phyloP scores from a whole-genome alignment of 805 yeast genomes.

The Wickerhamomyces mucosus region DNA sequence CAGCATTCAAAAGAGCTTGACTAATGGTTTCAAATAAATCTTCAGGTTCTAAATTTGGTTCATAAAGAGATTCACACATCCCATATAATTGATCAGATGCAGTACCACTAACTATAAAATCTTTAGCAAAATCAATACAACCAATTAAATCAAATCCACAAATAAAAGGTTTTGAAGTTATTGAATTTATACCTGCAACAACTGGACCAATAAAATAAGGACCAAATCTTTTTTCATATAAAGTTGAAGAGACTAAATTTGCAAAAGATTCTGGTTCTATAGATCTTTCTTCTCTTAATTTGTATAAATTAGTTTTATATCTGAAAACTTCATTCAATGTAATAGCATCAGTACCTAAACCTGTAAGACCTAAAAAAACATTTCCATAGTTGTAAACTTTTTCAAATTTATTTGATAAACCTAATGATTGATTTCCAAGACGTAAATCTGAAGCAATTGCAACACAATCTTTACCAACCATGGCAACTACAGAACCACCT shows the following conservation, averaged over 20 bases:
- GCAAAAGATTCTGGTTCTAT: slow-evolving; percentile 94
- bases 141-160: slow-evolving; percentile 97
- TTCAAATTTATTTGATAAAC: slow-evolving; percentile 87
- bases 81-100: slow-evolving; percentile 96
- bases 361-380: slow-evolving; percentile 86
- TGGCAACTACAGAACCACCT: slow-evolving; percentile 96
- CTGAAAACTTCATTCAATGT: slow-evolving; percentile 68
- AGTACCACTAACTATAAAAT: slow-evolving; percentile 92
- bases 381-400: slow-evolving; percentile 82
- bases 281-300: slow-evolving; percentile 80
- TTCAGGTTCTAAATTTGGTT: slow-evolving; percentile 88
- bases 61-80: slow-evolving; percentile 96
- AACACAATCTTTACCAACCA: slow-evolving; percentile 97
- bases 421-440: slow-evolving; percentile 87
- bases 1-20: slow-evolving; percentile 89
- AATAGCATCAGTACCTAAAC: slow-evolving; percentile 88
- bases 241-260: slow-evolving; percentile 79
- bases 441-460: slow-evolving; percentile 96
- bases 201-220: slow-evolving; percentile 96
- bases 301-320: slow-evolving; percentile 79
- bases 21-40: slow-evolving; percentile 92
- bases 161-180: slow-evolving; percentile 75
- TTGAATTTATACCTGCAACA: slow-evolving; percentile 88
- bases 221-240: slow-evolving; percentile 88
- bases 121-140: slow-evolving; percentile 89